A percentile compares a stretch with the other conserved stretches of the same genome.
These are phyloP conservation scores for Ilex asprella DNA, from an alignment of 257 asterid species.

Conservation along the genomic window DNA sequence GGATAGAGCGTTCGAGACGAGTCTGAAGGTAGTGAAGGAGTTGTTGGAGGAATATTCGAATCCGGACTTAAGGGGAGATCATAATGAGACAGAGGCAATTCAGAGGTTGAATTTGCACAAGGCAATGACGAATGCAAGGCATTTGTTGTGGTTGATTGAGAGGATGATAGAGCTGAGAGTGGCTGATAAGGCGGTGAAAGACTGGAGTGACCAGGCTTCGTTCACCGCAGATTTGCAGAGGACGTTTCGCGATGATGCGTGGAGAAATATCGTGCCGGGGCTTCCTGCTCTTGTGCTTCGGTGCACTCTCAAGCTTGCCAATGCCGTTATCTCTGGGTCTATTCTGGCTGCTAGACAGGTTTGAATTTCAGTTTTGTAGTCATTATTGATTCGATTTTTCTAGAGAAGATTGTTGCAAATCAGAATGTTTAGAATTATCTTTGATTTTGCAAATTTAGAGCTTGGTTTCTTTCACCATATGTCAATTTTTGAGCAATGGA, in stretches of 20 bases:
- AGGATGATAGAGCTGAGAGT: slow-evolving; percentile 94
- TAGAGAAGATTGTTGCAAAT: background rate
- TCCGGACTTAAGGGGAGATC: slow-evolving; percentile 83
- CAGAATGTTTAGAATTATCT: background rate
- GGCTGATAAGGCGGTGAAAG: slow-evolving; percentile 76
- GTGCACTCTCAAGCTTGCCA: slow-evolving; percentile 79
- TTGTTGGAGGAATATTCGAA: slow-evolving; percentile 89
- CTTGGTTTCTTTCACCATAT: too few species aligned
- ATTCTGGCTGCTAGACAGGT: slow-evolving; percentile 80
- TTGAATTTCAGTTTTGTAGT: background rate
- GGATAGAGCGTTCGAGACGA: slow-evolving; percentile 60
- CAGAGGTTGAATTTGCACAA: slow-evolving; percentile 88
- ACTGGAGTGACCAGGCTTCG: slow-evolving; percentile 78
- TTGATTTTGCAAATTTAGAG: too few species aligned
- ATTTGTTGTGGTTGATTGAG: slow-evolving; percentile 84
- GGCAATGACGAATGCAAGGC: slow-evolving; percentile 74
- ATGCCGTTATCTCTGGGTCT: slow-evolving; percentile 64
- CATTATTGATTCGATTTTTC: background rate
- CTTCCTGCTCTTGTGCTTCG: slow-evolving; percentile 73
- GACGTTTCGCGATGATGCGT: slow-evolving; percentile 68
- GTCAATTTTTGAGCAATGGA: too few species aligned
- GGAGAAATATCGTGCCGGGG: slow-evolving; percentile 74
- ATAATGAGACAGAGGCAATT: slow-evolving; percentile 76
- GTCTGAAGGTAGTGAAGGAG: slow-evolving; percentile 68
- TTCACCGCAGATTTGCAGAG: slow-evolving; percentile 67